phyloP scores from a whole-genome alignment of 176 grass and related monocot species.

The Oryza punctata region DNA sequence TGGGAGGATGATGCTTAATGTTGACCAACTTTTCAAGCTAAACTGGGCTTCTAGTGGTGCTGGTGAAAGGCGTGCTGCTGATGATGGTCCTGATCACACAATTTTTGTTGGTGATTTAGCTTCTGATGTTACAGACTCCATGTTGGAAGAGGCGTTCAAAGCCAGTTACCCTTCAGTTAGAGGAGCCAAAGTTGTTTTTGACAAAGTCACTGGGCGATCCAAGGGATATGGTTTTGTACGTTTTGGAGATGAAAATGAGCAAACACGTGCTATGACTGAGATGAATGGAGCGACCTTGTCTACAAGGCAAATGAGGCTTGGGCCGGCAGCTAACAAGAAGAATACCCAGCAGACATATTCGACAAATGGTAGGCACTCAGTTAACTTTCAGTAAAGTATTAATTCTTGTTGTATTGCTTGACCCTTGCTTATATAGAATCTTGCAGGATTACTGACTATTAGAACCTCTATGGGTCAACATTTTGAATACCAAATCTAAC shows the following conservation, averaged over 20 bases:
- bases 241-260: constrained; percentile 76
- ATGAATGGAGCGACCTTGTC: constrained; percentile 85
- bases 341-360: constrained; percentile 60
- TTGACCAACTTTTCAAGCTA: constrained; percentile 62
- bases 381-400: not conserved
- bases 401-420: constrained; percentile 14
- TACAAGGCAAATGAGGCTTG: constrained; percentile 81
- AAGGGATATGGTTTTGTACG: constrained; percentile 94
- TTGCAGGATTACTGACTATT: constrained; percentile 22
- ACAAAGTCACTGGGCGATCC: constrained; percentile 66
- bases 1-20: constrained; percentile 78
- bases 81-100: constrained; percentile 69
- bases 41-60: constrained; percentile 83
- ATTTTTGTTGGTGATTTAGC: constrained; percentile 94
- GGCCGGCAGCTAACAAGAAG: constrained; percentile 81
- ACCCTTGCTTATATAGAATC: constrained; percentile 30
- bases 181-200: constrained; percentile 83
- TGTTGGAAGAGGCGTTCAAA: constrained; percentile 81
- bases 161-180: constrained; percentile 65
- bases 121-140: constrained; percentile 77
- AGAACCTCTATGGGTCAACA: constrained; percentile 24
- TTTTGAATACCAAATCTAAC: constrained; percentile 16
- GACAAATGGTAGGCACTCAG: constrained; percentile 41
- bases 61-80: constrained; percentile 59
- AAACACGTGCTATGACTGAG: constrained; percentile 81